phyloP scores from a whole-genome alignment of 305 asterid species.

The Plantago lanceolata region DNA sequence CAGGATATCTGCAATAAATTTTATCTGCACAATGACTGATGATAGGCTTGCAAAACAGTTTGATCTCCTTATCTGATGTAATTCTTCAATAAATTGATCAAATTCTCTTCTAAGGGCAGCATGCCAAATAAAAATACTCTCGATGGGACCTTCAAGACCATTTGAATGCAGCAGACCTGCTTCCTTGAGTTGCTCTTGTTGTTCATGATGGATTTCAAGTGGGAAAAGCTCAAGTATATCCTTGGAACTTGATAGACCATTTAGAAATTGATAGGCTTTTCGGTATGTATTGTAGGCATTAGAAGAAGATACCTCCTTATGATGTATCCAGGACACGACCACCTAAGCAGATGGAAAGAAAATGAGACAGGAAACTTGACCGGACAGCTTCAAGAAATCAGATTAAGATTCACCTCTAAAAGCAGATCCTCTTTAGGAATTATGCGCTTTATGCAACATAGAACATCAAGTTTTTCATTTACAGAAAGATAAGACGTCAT shows the following conservation, averaged over 20 bases:
- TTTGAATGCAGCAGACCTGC: slow-evolving; percentile 24
- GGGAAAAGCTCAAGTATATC: slow-evolving; percentile 38
- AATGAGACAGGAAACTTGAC: slow-evolving; percentile 29
- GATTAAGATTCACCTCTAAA: slow-evolving; percentile 57
- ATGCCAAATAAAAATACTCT: slow-evolving; percentile 64
- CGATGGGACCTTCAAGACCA: slow-evolving; percentile 39
- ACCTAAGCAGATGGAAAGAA: slow-evolving; percentile 41
- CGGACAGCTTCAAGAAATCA: slow-evolving; percentile 17
- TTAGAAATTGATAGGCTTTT: slow-evolving; percentile 47
- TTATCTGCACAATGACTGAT: slow-evolving; percentile 57
- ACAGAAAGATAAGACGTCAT: slow-evolving; percentile 49
- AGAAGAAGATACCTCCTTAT: slow-evolving; percentile 32
- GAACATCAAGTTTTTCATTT: slow-evolving; percentile 47
- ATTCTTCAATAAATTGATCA: slow-evolving; percentile 44
- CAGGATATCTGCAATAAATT: slow-evolving; percentile 63
- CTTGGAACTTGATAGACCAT: slow-evolving; percentile 41
- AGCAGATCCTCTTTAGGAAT: slow-evolving; percentile 61
- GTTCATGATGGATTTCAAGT: slow-evolving; percentile 28
- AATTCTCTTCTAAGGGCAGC: slow-evolving; percentile 58
- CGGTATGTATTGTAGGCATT: slow-evolving; percentile 30
- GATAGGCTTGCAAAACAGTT: slow-evolving; percentile 43
- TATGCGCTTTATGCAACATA: slow-evolving; percentile 48
- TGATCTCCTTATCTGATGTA: slow-evolving; percentile 52
- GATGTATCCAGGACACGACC: slow-evolving; percentile 66
- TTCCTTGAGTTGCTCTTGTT: slow-evolving; percentile 34